A percentile compares a stretch with the other conserved stretches of the same genome.
phyloP scores from a whole-genome alignment of 257 asterid genomes.

The Linaria vulgaris region DNA sequence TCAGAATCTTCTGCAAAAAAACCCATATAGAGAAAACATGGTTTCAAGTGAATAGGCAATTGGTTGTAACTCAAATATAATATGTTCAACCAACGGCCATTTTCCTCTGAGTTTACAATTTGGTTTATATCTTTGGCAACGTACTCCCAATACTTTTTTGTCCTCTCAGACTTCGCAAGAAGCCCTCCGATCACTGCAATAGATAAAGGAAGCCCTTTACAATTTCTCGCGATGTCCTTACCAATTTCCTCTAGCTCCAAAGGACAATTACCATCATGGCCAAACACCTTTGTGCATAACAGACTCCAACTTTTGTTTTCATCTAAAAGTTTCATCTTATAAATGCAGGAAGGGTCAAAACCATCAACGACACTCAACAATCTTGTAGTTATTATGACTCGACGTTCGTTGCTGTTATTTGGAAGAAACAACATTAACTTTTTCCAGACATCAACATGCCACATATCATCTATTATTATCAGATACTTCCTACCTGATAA shows the following conservation, averaged over 20 bases:
- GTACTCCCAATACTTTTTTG: constrained; percentile 24
- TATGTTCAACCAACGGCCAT: constrained; percentile 18
- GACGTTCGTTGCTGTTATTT: constrained; percentile 15
- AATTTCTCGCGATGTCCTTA: constrained; percentile 25
- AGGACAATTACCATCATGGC: constrained; percentile 15
- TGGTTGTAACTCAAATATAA: constrained; percentile 27
- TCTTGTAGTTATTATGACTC: constrained; percentile 29
- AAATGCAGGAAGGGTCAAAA: not conserved
- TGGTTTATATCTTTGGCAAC: constrained; percentile 20
- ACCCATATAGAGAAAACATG: constrained; percentile 31
- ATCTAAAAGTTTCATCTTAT: constrained; percentile 24
- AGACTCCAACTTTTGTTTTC: constrained; percentile 28
- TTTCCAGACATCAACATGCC: constrained; percentile 19
- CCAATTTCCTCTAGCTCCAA: constrained; percentile 29
- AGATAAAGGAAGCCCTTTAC: constrained; percentile 37
- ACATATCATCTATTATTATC: constrained; percentile 27
- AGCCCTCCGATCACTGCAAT: constrained; percentile 30
- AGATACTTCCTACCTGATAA: constrained; percentile 16
- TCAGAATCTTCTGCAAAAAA: constrained; percentile 21
- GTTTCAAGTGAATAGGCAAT: constrained; percentile 30
- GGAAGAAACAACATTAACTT: constrained; percentile 16
- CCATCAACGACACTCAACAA: not conserved
- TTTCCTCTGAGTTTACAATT: not conserved
- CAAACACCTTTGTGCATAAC: constrained; percentile 18
- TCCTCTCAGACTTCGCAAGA: constrained; percentile 22